A percentile compares a stretch with the other conserved stretches of the same genome.
phyloP scores from a whole-genome alignment of 495 filamentous ascomycete species.

The Penicilliopsis zonata region DNA sequence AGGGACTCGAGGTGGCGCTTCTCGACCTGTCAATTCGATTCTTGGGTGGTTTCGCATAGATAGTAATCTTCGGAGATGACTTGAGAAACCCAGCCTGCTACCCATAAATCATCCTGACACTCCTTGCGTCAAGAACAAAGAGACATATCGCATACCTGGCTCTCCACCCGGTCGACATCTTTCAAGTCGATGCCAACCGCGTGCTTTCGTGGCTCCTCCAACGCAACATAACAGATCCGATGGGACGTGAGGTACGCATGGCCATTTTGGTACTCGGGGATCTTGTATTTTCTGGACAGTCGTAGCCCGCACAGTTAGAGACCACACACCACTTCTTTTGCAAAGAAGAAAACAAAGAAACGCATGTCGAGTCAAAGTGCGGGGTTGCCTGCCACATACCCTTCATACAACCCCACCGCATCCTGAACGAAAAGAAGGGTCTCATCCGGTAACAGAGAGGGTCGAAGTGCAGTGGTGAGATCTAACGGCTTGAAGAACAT shows the following conservation, averaged over 20 bases:
- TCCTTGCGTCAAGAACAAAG: no score
- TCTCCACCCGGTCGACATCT: slow-evolving; percentile 82
- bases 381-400: slow-evolving; percentile 43
- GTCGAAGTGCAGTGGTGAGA: slow-evolving; percentile 89
- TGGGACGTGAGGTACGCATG: slow-evolving; percentile 94
- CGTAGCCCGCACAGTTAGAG: not conserved
- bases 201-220: slow-evolving; percentile 72
- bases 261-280: slow-evolving; percentile 88
- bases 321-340: no score
- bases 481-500: slow-evolving; percentile 95
- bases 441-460: slow-evolving; percentile 82
- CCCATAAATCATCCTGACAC: slow-evolving; percentile 13
- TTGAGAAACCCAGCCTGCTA: slow-evolving; percentile 82
- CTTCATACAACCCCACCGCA: slow-evolving; percentile 94
- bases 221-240: slow-evolving; percentile 88
- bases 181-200: slow-evolving; percentile 81
- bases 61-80: slow-evolving; percentile 84
- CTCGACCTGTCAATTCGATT: slow-evolving; percentile 22
- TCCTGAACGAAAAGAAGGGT: slow-evolving; percentile 89
- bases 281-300: slow-evolving; percentile 73
- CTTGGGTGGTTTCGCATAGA: slow-evolving; percentile 68
- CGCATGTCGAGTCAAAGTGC: not conserved
- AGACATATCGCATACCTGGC: slow-evolving; percentile 49
- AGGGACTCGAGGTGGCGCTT: slow-evolving; percentile 22
- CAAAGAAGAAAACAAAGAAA: not conserved